Evolutionary conservation across 148 eudicot genomes (phyloP).

Genomic region (Cornus florida): DNA sequence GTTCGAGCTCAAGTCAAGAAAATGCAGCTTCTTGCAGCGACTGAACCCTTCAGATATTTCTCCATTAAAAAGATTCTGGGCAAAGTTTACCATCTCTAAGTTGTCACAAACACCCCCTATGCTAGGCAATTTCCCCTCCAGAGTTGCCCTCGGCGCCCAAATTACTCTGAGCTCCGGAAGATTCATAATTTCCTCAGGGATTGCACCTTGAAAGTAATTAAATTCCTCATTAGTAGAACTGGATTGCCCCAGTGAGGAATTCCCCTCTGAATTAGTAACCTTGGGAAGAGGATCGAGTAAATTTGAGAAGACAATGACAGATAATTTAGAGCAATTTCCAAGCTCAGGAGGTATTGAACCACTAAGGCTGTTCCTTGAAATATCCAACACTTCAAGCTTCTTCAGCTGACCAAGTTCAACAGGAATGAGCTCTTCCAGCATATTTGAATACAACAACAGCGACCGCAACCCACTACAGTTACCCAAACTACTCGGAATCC

Average conservation of each 20-base stretch:
- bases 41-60: constrained; percentile 30
- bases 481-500: constrained; percentile 41
- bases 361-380: constrained; percentile 44
- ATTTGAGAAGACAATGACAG: constrained; percentile 47
- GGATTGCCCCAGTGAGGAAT: constrained; percentile 10
- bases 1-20: constrained; percentile 50
- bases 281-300: constrained; percentile 42
- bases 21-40: constrained; percentile 42
- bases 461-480: constrained; percentile 44
- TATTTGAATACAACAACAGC: constrained; percentile 44
- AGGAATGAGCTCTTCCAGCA: constrained; percentile 48
- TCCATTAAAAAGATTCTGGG: constrained; percentile 40
- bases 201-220: constrained; percentile 39
- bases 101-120: constrained; percentile 43
- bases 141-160: constrained; percentile 50
- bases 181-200: constrained; percentile 23
- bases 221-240: constrained; percentile 28
- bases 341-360: constrained; percentile 40
- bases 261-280: constrained; percentile 15
- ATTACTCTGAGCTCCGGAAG: constrained; percentile 41
- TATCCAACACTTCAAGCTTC: constrained; percentile 35
- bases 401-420: constrained; percentile 40
- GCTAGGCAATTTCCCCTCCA: constrained; percentile 36
- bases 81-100: constrained; percentile 52
- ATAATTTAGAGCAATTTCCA: constrained; percentile 39